Percentiles rank a stretch among this genome's conserved stretches.
phyloP scores from a whole-genome alignment of 768 basidiomycete species.

The Tricholoma saponaceum region DNA sequence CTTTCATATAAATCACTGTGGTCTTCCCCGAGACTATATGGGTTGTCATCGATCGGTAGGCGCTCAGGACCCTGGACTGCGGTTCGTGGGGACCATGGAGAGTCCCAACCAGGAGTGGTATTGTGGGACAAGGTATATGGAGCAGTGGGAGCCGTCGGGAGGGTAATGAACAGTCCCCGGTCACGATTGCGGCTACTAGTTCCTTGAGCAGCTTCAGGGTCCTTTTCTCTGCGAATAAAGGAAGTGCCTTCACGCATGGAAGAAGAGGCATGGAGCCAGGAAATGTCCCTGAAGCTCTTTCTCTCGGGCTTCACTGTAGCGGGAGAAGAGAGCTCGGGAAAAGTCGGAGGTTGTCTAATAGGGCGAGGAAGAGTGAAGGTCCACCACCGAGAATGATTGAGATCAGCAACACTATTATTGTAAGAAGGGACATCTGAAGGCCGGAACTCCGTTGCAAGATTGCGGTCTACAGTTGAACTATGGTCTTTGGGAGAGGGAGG shows the following conservation, averaged over 20 bases:
- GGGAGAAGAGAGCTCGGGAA: constrained; percentile 13
- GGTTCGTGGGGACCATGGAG: constrained; percentile 55
- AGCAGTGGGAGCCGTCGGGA: constrained; percentile 33
- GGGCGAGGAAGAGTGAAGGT: constrained; percentile 62
- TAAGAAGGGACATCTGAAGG: constrained; percentile 53
- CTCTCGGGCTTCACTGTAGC: constrained; percentile 27
- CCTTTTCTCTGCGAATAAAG: constrained; percentile 30
- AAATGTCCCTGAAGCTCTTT: constrained; percentile 39
- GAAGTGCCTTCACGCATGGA: constrained; percentile 31
- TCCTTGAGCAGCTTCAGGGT: constrained; percentile 14
- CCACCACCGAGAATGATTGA: constrained; percentile 69
- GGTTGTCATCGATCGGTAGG: constrained; percentile 22
- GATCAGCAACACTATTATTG: constrained; percentile 39
- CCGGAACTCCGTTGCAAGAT: constrained; percentile 33
- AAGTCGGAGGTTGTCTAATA: constrained; percentile 20
- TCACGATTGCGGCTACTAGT: constrained; percentile 14
- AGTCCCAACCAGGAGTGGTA: constrained; percentile 62
- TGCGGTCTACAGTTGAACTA: constrained; percentile 20
- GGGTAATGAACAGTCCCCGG: constrained; percentile 28
- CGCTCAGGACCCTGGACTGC: constrained; percentile 35
- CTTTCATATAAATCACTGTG: constrained; percentile 22
- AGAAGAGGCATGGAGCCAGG: constrained; percentile 45
- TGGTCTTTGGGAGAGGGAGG: constrained; percentile 68
- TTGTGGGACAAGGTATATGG: constrained; percentile 53
- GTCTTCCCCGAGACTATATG: constrained; percentile 25